These are phyloP conservation scores for Angomonas deanei DNA, from an alignment of 208 protist species.

Conservation along the genomic window DNA sequence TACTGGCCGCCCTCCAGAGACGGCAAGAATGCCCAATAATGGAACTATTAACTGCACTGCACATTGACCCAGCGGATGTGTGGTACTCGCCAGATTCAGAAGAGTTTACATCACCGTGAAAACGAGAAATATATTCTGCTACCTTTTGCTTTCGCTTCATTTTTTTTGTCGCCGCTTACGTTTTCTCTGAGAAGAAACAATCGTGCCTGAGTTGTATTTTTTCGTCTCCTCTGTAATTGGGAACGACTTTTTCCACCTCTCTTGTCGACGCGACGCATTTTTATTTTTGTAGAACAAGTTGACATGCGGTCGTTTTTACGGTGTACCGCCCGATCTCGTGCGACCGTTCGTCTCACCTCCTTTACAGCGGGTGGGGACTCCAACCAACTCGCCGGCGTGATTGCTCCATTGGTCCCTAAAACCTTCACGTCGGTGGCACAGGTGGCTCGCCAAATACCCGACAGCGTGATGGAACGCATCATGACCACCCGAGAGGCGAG, in stretches of 20 bases:
- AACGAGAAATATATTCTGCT: background rate
- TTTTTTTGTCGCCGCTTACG: too few relatives aligned
- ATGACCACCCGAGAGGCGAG: background rate
- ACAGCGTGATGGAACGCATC: background rate
- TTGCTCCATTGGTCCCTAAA: background rate
- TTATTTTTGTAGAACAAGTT: too few relatives aligned
- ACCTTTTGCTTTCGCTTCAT: background rate
- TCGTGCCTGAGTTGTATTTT: too few relatives aligned
- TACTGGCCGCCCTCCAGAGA: background rate
- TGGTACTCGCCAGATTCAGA: background rate
- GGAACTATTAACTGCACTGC: background rate
- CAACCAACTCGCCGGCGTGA: background rate
- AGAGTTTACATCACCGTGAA: background rate
- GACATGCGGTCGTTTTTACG: too few relatives aligned
- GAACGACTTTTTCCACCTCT: too few relatives aligned
- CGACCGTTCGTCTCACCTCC: too few relatives aligned
- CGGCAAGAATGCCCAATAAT: background rate
- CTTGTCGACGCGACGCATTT: too few relatives aligned
- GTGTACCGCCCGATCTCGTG: too few relatives aligned
- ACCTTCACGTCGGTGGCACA: constrained; percentile 32
- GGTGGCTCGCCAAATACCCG: constrained; percentile 18
- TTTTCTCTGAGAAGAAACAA: too few relatives aligned
- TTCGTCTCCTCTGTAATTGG: too few relatives aligned
- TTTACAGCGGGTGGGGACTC: too few relatives aligned
- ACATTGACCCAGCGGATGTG: background rate